Evolutionary conservation across 1,284 basidiomycete genomes (phyloP), one percentile per base, ranked within the genome.

Genomic region (Naganishia liquefaciens): DNA sequence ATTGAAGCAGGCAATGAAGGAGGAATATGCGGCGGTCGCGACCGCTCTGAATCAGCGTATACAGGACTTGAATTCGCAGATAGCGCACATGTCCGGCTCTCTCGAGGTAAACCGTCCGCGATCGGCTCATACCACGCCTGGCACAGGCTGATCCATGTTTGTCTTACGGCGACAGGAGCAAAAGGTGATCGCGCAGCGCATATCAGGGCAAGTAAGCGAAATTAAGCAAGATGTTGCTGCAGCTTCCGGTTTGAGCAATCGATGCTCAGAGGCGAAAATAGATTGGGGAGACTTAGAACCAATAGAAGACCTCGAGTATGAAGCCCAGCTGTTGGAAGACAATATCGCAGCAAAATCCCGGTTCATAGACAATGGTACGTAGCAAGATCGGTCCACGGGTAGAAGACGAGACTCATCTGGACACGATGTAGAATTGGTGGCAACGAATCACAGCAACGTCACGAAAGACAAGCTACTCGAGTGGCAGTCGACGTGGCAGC

Each of bases 231-330:
- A 61, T 2, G 70, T 79, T 1, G 61, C 62, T 3, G 71, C 76
- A n/a, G 74, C 77, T 28, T 55, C 62, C 11, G 69, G 69, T 2
- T 65, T 75, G 1, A 91, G 95, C 72, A 82, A 83, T 10, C 88
- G 89, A 63, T 97, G 94, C 75, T 80, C 80, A 4, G 86, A 87
- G n/a, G 94, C 93, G 21, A 97, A 94, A 71, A 89, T 97, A 3
- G 95, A 97, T 74, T 95, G 97, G 78, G 97, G 97, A 76, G 94
- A 97, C 76, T 91, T 96, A 74, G 97, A 94, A 0, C 86, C 95
- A 17, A 85, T 85, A 69, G 90, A 93, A 75, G 95, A 98, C 77
- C 83, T 98, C 25, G 86, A 87, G 66, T 96, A 93, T 71, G 95
- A 98, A 79, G 83, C 94, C 1, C 88, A 90, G 74, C 82, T 94